Evolutionary conservation across 768 basidiomycete genomes (phyloP).

Genomic region (Hericium erinaceus): DNA sequence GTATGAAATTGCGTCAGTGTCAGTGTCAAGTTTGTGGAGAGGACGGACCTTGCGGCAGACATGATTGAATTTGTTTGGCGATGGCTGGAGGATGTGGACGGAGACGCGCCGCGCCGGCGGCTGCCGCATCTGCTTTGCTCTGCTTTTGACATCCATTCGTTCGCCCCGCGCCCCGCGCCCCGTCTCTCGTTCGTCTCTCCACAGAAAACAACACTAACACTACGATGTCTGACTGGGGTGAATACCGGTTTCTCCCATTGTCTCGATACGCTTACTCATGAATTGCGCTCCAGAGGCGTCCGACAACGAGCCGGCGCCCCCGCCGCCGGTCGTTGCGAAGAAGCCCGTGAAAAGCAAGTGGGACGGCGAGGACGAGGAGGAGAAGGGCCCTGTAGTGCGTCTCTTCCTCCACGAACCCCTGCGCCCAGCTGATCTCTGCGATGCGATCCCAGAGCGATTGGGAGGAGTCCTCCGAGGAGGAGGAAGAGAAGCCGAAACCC

Average conservation of each 20-base stretch:
- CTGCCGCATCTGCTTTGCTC: not conserved
- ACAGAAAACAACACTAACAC: not conserved
- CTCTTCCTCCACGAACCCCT: constrained; percentile 9
- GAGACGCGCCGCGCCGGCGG: not conserved
- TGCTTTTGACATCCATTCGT: not conserved
- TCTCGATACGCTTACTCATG: not conserved
- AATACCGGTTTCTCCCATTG: not conserved
- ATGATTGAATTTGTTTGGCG: not conserved
- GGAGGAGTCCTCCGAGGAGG: constrained; percentile 79
- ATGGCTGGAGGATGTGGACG: not conserved
- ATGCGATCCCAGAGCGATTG: constrained; percentile 70
- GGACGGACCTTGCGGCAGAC: not conserved
- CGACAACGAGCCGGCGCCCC: constrained; percentile 1
- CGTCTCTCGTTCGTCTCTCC: not conserved
- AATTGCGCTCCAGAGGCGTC: constrained; percentile 11
- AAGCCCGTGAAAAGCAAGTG: constrained; percentile 45
- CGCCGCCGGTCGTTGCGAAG: constrained; percentile 10
- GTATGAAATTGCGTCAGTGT: not conserved
- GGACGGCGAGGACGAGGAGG: constrained; percentile 90
- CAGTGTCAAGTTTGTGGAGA: not conserved
- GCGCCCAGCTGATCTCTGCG: constrained; percentile 3
- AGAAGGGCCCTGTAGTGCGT: constrained; percentile 65
- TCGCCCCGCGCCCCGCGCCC: not conserved
- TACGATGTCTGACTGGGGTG: constrained; percentile 17
- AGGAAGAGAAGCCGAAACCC: constrained; percentile 43